Evolutionary conservation across 1,139 yeast species (phyloP).

Genomic region (Nakaseomyces uthaithaninus): DNA sequence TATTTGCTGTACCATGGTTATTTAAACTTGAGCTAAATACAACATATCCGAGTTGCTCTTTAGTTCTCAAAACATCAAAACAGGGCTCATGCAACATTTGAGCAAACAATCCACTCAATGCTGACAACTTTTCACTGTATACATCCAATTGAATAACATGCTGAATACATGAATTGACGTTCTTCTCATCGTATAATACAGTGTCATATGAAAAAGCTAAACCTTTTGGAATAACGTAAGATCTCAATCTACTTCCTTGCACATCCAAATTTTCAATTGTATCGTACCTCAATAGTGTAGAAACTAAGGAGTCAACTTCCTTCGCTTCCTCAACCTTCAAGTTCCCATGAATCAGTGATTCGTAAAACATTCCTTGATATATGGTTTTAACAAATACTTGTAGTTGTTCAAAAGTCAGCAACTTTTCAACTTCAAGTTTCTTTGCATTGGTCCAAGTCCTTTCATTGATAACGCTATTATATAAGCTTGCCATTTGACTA

Average conservation of each 20-base stretch:
- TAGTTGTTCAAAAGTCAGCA: conserved; percentile 45
- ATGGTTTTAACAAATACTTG: conserved; percentile 41
- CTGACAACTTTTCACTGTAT: conserved; percentile 33
- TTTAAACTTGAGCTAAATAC: conserved; percentile 71
- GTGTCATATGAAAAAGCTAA: conserved; percentile 44
- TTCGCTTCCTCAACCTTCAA: conserved; percentile 49
- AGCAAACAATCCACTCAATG: conserved; percentile 57
- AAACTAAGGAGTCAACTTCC: conserved; percentile 39
- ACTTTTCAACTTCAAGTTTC: conserved; percentile 45
- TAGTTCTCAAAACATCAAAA: conserved; percentile 80
- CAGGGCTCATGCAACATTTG: conserved; percentile 80
- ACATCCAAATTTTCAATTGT: conserved; percentile 17
- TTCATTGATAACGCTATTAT: conserved; percentile 59
- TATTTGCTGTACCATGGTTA: conserved; percentile 68
- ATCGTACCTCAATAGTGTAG: conserved; percentile 24
- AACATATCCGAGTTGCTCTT: conserved; percentile 86
- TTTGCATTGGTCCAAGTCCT: conserved; percentile 58
- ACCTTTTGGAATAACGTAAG: conserved; percentile 41
- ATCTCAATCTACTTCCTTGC: conserved; percentile 37
- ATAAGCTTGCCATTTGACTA: conserved; percentile 58
- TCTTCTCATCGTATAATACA: conserved; percentile 52
- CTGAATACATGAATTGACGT: conserved; percentile 80
- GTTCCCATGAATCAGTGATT: conserved; percentile 76
- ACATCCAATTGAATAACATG: conserved; percentile 64
- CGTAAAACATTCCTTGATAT: conserved; percentile 44